phyloP scores from a whole-genome alignment of 148 eudicot species.

The Cornus kousa region DNA sequence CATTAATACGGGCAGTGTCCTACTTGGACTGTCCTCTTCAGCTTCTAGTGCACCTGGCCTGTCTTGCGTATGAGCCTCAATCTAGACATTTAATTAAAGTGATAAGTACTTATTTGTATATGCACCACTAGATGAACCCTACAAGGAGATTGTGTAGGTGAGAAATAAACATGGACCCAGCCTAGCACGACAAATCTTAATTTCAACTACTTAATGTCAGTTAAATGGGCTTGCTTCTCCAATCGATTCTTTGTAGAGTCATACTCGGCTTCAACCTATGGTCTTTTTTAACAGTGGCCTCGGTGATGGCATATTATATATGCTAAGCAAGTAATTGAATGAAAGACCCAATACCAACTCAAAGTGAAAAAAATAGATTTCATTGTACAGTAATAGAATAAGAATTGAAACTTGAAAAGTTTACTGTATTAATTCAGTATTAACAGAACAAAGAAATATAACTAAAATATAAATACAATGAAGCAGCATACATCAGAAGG shows the following conservation, averaged over 20 bases:
- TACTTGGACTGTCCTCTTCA: not conserved
- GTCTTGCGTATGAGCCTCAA: not conserved
- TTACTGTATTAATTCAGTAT: not conserved
- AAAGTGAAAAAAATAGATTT: not conserved
- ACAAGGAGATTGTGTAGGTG: conserved; percentile 6
- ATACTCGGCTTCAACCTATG: not conserved
- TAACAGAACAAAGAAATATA: not conserved
- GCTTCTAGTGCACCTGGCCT: not conserved
- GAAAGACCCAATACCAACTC: not conserved
- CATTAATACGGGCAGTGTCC: not conserved
- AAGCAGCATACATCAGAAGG: conserved; percentile 53
- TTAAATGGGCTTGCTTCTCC: no score
- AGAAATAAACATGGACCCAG: no score
- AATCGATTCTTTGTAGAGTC: no score
- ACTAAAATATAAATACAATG: not conserved
- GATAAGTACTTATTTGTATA: not conserved
- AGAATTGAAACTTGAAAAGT: not conserved
- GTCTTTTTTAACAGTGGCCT: no score
- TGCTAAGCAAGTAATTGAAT: not conserved
- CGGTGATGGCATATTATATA: no score
- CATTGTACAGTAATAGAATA: not conserved
- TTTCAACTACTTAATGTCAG: no score
- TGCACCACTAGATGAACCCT: not conserved
- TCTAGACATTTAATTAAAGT: not conserved
- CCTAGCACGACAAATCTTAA: no score